Evolutionary conservation across 2,329 filamentous ascomycete species (phyloP), one percentile per base, ranked within the genome.

Genomic region (Arthrobotrys iridis): DNA sequence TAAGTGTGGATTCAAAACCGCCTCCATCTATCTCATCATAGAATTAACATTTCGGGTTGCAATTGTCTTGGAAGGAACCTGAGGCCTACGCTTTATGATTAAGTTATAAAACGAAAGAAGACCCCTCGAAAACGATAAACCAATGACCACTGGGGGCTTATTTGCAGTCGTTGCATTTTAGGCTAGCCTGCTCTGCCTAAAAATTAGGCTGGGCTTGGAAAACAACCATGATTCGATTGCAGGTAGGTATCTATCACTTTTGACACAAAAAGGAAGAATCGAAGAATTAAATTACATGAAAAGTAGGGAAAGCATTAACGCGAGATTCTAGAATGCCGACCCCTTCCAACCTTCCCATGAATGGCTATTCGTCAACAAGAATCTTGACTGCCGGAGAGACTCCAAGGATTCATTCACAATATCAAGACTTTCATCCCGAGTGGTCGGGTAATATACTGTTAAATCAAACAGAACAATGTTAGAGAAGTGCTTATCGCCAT

Each of bases 161-260:
- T 45, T 71, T 63, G 57, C 22, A 24, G 41, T 52, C 63, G 57
- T 71, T 63, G 67, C 37, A 63, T 43, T 45, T 35, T 62, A 15
- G 22, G n/a, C 28, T 43, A n/a, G n/a, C n/a, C n/a, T n/a, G n/a
- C n/a, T n/a, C n/a, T 7, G 10, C 13, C 30, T 28, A 24, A 18
- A 2, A n/a, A 26, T 11, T 18, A 15, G 43, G 24, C n/a, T 20
- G 48, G 20, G 10, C 4, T 18, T 5, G 24, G 13, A 52, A 18
- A 26, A 58, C 4, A 37, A 64, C 46, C 35, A 41, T 35, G 11
- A 66, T 60, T 75, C 57, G 48, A 75, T 75, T 75, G 50, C 52
- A 65, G 30, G 55, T 67, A 75, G 63, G 63, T 75, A 75, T 68
- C 63, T 75, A 75, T 68, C 63, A 64, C 71, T 75, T 75, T 75